Percentiles rank a stretch among this genome's conserved stretches.
Conservation (phyloP, 176 grass and related monocot genomes). For the Panicum miliaceum region DNA sequence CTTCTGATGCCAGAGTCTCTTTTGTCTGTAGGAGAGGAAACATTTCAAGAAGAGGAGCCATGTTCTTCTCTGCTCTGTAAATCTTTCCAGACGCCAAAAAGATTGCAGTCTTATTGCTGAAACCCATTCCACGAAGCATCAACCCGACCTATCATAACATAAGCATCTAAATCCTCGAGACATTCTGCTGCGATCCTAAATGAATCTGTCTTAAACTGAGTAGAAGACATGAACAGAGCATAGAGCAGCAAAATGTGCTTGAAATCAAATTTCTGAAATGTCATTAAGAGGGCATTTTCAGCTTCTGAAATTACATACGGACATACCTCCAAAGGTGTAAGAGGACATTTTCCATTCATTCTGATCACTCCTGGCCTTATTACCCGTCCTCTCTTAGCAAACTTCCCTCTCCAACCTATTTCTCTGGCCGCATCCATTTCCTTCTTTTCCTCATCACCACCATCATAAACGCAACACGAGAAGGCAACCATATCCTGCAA, state of each 20-base stretch:
- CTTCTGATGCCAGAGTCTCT: constrained; percentile 76
- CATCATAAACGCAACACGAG: constrained; percentile 97
- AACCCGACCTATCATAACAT: constrained; percentile 80
- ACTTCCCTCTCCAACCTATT: constrained; percentile 97
- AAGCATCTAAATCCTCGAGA: constrained; percentile 31
- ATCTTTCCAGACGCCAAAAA: constrained; percentile 98
- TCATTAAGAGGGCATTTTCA: constrained; percentile 7
- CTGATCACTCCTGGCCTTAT: constrained; percentile 91
- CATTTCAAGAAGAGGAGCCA: constrained; percentile 95
- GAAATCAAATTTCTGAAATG: constrained; percentile 27
- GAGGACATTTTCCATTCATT: constrained; percentile 96
- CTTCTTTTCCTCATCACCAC: constrained; percentile 80
- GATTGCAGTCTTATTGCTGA: constrained; percentile 86
- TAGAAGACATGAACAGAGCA: constrained; percentile 37
- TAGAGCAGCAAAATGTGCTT: constrained; percentile 4
- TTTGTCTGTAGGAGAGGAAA: constrained; percentile 97
- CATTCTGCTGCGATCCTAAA: constrained; percentile 9
- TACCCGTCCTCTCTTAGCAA: constrained; percentile 81
- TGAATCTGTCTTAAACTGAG: constrained; percentile 7
- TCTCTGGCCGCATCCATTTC: constrained; percentile 92
- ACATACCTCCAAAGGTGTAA: constrained; percentile 98
- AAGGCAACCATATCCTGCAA: constrained; percentile 99
- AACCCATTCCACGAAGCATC: constrained; percentile 98
- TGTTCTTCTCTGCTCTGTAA: constrained; percentile 85
- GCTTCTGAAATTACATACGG: constrained; percentile 23